Evolutionary conservation across 257 asterid species (phyloP), one percentile per base, ranked within the genome.

Genomic region (Penstemon davidsonii): DNA sequence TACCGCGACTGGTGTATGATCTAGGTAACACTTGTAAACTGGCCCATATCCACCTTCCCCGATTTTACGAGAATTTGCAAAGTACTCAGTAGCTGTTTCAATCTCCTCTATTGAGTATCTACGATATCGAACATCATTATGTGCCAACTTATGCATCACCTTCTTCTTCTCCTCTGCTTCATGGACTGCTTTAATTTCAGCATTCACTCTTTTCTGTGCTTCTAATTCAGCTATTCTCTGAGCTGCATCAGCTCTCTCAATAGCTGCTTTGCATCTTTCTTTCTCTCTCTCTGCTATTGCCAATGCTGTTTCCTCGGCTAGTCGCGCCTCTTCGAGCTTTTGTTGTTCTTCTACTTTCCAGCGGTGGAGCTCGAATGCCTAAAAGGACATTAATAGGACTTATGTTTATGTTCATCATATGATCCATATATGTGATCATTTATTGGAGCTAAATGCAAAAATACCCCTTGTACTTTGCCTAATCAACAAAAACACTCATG

Each of bases 291-390:
- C 81, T 9, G 78, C 81, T 18, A 76, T 54, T 47, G 77, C 76
- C 43, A 76, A 7, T 9, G 84, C 84, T 37, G 79, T 77, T 67
- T 66, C 84, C 71, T 76, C 81, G 0, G 77, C 79, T 7, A 58
- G 55, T 53, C 72, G 81, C 1, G 84, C 84, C 67, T 73, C 81
- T 43, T 76, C 81, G 40, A 76, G 45, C 44, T 75, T 73, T 59
- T 74, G 76, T 38, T 76, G 65, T 76, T 80, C 84, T 69, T 80
- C 79, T 62, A 73, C 11, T 76, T 75, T 80, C 84, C 84, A 80
- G 4, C 75, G 79, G 36, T 73, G 81, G 38, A 80, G 79, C 64
- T 80, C 84, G 56, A 62, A 55, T 19, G 78, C 77, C 84, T 80
- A 56, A 15, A 74, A 42, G 44, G 58, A n/a, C 8, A 8, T 50